Base-by-base conservation (phyloP, 305 asterid species). In the Andrographis paniculata region DNA sequence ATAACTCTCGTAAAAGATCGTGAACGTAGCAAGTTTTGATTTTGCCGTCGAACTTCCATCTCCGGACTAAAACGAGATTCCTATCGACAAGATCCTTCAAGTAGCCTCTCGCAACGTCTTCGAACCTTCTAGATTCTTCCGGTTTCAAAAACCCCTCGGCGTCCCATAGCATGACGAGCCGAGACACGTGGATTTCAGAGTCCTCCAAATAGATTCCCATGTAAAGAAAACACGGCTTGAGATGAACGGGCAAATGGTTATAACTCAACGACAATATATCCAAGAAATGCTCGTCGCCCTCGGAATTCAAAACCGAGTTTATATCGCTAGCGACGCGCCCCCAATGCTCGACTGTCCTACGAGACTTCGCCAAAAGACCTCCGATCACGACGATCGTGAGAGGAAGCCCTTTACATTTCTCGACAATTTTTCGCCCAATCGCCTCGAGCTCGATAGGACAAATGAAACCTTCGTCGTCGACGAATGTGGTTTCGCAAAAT, bases 381-480 rank as follows among this genome's bases (percentile, higher is more conserved):
- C 56, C 69, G 0, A 63, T 51, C 35, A 57, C 70, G 17, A 23
- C 52, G 15, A 58, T 58, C 0, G 65, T 38, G n/a, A 64, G 28
- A 1, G 70, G 70, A 20, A 64, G 65, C 19, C 70, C 70, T 53
- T 43, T 64, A 21, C 65, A 64, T 19, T 55, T 48, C n/a, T n/a
- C 20, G 5, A 14, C 53, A 23, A 55, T 42, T 20, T 15, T 14
- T 17, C 22, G 13, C 43, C 59, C 59, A 42, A 42, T 10, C 18
- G 27, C 51, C 24, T 42, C 43, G 12, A 42, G 8, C 18, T 28
- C 43, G n/a, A 4, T 10, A 54, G 59, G 59, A 28, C 50, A 54
- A 30, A 3, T 36, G 15, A n/a, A n/a, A n/a, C n/a, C n/a, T n/a
- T 21, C 14, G 6, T 30, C 50, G 14, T 28, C 33, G 3, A 1